Percentiles rank a stretch among this genome's conserved stretches.
Evolutionary conservation across 2,329 filamentous ascomycete genomes (phyloP).

Genomic region (Trichothecium roseum): DNA sequence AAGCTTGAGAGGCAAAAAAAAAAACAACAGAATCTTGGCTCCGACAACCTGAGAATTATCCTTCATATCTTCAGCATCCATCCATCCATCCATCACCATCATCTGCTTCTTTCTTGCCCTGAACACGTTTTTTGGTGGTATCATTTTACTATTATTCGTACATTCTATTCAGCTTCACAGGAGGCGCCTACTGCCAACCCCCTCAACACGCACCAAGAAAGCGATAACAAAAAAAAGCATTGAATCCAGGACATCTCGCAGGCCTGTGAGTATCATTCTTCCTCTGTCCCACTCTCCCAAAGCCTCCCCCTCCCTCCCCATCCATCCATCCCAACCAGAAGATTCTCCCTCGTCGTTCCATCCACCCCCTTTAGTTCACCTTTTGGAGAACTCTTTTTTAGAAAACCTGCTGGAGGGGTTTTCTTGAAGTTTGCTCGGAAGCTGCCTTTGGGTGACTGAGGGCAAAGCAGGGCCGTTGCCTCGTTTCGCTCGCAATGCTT

Average conservation of each 20-base stretch:
- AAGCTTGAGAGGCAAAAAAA: background rate
- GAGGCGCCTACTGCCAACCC: constrained; percentile 6
- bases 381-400: too few relatives aligned
- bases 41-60: background rate
- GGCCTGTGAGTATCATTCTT: background rate
- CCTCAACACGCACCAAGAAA: background rate
- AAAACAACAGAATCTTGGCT: background rate
- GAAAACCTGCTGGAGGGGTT: too few relatives aligned
- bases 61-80: background rate
- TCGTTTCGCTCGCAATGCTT: too few relatives aligned
- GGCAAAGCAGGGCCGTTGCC: too few relatives aligned
- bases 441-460: too few relatives aligned
- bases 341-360: too few relatives aligned
- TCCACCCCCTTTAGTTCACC: too few relatives aligned
- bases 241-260: background rate
- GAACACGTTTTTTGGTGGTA: background rate
- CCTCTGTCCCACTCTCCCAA: background rate
- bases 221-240: background rate
- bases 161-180: constrained; percentile 3
- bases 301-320: background rate
- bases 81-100: background rate
- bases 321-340: background rate
- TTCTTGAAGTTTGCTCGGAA: too few relatives aligned
- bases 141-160: constrained; percentile 1
- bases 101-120: background rate